Evolutionary conservation across 768 basidiomycete species (phyloP).

Genomic region (Trametes cubensis): DNA sequence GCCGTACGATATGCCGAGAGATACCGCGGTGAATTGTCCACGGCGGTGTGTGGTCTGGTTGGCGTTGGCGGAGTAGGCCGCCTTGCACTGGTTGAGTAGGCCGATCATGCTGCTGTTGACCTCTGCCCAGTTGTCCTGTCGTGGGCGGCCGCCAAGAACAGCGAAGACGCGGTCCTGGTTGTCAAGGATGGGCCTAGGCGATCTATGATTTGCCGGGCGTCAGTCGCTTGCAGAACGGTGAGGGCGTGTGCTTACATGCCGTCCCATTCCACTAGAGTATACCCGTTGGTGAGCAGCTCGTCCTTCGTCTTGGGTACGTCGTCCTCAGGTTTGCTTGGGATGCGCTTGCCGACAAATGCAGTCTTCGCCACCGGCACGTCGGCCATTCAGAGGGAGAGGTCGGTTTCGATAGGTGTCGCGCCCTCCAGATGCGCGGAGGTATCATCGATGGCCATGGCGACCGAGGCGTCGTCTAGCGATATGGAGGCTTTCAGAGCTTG

Average conservation of each 20-base stretch:
- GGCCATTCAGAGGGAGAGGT: not conserved
- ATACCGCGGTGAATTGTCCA: not conserved
- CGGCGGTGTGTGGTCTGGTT: not conserved
- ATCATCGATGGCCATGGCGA: too few relatives aligned
- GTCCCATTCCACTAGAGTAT: not conserved
- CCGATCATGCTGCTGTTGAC: not conserved
- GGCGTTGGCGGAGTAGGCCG: not conserved
- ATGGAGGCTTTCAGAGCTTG: too few relatives aligned
- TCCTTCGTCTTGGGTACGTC: not conserved
- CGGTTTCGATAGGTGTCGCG: not conserved
- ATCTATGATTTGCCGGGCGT: not conserved
- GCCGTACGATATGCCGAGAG: not conserved
- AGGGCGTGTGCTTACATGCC: not conserved
- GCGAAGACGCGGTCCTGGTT: not conserved
- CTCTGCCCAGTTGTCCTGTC: not conserved
- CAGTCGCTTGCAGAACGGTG: not conserved
- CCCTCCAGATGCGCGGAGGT: not conserved
- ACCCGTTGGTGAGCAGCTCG: not conserved
- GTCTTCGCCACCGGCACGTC: not conserved
- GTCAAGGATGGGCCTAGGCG: not conserved
- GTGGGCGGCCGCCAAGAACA: not conserved
- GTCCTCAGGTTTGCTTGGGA: not conserved
- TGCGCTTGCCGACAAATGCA: not conserved
- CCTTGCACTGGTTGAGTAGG: not conserved
- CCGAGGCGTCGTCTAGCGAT: too few relatives aligned